A percentile compares a stretch with the other conserved stretches of the same genome.
phyloP scores from a whole-genome alignment of 345 rosid species.

The Eucalyptus brandiana region DNA sequence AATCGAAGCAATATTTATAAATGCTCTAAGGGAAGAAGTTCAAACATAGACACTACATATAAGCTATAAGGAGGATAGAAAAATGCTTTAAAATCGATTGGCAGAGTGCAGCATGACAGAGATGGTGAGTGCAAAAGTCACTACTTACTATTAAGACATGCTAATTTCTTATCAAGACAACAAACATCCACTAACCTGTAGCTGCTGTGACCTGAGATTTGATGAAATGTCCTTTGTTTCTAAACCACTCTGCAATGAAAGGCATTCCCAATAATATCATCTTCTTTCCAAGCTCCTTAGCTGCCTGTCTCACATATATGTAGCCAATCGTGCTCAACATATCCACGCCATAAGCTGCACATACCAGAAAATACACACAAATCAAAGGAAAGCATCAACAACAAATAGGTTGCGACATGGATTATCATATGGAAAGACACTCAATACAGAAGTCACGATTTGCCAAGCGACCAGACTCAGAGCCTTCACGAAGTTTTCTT shows the following conservation, averaged over 20 bases:
- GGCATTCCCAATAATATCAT: constrained; percentile 81
- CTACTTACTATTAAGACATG: neutral
- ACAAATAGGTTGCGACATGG: neutral
- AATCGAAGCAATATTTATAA: neutral
- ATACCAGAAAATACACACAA: neutral
- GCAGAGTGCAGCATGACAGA: neutral
- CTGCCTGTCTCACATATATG: constrained; percentile 86
- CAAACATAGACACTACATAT: neutral
- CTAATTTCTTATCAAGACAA: neutral
- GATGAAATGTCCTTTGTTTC: constrained; percentile 87
- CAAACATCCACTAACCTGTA: constrained; percentile 49
- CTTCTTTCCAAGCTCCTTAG: constrained; percentile 95
- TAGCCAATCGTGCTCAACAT: constrained; percentile 95
- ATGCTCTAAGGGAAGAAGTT: neutral
- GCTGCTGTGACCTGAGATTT: constrained; percentile 99
- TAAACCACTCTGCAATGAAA: constrained; percentile 94
- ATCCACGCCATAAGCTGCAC: constrained; percentile 87
- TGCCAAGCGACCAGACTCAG: neutral
- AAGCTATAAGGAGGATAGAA: neutral
- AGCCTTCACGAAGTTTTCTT: neutral
- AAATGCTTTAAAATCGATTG: neutral
- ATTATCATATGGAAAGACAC: neutral
- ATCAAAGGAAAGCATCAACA: neutral
- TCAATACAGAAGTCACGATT: neutral
- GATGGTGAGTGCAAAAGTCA: neutral